Base-by-base conservation (phyloP, 108 stramenopile species). In the Fragilaria crotonensis region DNA sequence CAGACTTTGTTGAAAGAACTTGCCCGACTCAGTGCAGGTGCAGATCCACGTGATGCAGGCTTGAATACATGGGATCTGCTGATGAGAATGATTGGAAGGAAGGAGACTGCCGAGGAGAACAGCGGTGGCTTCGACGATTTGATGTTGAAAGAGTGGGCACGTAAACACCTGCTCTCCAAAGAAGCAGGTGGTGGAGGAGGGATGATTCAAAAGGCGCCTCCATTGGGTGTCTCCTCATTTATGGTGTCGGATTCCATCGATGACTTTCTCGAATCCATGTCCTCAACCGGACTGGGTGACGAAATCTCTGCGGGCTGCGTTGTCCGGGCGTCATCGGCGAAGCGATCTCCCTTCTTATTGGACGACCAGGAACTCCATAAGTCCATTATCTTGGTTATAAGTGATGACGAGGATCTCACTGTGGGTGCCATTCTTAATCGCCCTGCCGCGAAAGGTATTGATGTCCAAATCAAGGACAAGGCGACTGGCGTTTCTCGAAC, bases 131-230 rank as follows among this genome's bases (percentile, higher is more conserved):
- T 89, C 70, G 78, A 85, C 44, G 88, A 89, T 65, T 54, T 72
- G 25, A 88, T 93, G 84, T 60, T 90, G 52, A 81, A 87, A 31
- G 84, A 87, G 60, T 93, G 88, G 84, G 73, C 79, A 22, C 50
- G 68, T 23, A 60, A 55, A n/a, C 72, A 87, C 67, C 68, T 93
- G 36, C 66, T 84, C 11, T 75, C 80, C 9, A 56, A 41, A 28
- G 71, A 63, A 41, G 67, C 60, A 27, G 62, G 46, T 30, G 64
- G 44, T 28, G 64, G 52, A 45, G 64, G 49, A 28, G 54, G 57
- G 48, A 68, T 50, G 45, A 56, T 14, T 54, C 64, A 5, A 31
- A 57, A 19, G 47, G 54, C 11, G 26, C 59, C 49, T 47, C 48
- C 48, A 14, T 60, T 36, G 36, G 63, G 30, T 19, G 70, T 31